phyloP scores from a whole-genome alignment of 2,329 filamentous ascomycete species.

The Stylonectria norvegica region DNA sequence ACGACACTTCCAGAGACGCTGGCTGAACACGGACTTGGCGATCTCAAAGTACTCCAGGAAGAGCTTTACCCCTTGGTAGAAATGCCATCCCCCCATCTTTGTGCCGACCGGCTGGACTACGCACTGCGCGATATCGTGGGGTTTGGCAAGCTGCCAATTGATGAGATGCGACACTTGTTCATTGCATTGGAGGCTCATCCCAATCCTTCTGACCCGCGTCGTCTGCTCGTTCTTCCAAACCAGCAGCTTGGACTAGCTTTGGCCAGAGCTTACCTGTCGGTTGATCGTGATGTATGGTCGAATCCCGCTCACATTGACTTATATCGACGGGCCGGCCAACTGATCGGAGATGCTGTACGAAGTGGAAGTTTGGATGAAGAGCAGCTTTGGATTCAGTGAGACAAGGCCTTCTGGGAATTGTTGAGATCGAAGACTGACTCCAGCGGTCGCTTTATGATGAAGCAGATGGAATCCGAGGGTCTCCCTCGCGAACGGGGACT shows the following conservation, averaged over 20 bases:
- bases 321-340: constrained; percentile 30
- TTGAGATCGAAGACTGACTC: neutral
- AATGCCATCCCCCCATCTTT: constrained; percentile 35
- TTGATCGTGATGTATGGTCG: constrained; percentile 37
- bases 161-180: constrained; percentile 21
- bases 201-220: neutral
- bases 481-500: neutral
- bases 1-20: constrained; percentile 34
- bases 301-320: constrained; percentile 35
- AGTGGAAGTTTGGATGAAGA: neutral
- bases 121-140: constrained; percentile 34
- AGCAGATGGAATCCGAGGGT: neutral
- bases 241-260: constrained; percentile 17
- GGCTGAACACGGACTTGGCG: constrained; percentile 29
- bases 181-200: neutral
- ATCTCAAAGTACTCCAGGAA: constrained; percentile 32
- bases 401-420: neutral
- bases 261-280: constrained; percentile 31
- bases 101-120: constrained; percentile 40
- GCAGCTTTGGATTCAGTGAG: neutral
- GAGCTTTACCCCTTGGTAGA: constrained; percentile 38
- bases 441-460: neutral
- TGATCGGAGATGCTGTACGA: constrained; percentile 30
- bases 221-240: neutral
- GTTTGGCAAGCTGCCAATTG: constrained; percentile 30